phyloP scores from a whole-genome alignment of 2,329 filamentous ascomycete species.

The Malbranchea cinnamomea region DNA sequence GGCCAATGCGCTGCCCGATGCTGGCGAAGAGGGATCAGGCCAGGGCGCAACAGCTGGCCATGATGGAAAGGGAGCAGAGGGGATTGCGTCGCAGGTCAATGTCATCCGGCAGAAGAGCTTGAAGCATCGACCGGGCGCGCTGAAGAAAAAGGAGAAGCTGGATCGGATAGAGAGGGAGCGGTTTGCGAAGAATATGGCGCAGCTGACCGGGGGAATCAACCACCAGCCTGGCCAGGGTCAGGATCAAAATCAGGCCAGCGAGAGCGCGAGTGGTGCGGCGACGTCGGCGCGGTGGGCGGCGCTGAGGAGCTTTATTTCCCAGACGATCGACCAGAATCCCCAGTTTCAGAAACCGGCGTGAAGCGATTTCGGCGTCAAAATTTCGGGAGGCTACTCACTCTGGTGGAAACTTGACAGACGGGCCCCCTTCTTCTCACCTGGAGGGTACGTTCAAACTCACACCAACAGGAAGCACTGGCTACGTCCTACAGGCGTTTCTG shows the following conservation, averaged over 20 bases:
- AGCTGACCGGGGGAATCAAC: slow-evolving; percentile 39
- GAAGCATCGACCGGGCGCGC: slow-evolving; percentile 58
- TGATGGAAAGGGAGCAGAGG: slow-evolving; percentile 22
- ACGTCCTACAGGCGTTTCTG: no score
- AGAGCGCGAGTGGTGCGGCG: slow-evolving; percentile 10
- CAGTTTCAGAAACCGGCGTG: slow-evolving; percentile 45
- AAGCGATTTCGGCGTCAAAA: no score
- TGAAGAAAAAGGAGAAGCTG: slow-evolving; percentile 69
- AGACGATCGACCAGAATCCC: slow-evolving; percentile 78
- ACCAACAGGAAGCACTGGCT: no score
- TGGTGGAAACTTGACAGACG: no score
- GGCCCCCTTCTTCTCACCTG: no score
- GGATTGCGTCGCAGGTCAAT: slow-evolving; percentile 47
- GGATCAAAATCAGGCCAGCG: slow-evolving; percentile 3
- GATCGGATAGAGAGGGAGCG: slow-evolving; percentile 69
- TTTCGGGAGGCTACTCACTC: no score
- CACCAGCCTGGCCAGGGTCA: not conserved
- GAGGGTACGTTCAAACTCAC: no score
- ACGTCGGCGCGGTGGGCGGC: slow-evolving; percentile 55
- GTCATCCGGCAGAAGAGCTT: slow-evolving; percentile 63
- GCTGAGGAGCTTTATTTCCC: slow-evolving; percentile 66
- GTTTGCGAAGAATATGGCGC: slow-evolving; percentile 70
- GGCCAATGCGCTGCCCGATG: slow-evolving; percentile 62
- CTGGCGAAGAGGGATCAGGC: slow-evolving; percentile 35
- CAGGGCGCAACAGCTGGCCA: slow-evolving; percentile 23